These are phyloP conservation scores for Populus tremula DNA, from an alignment of 345 rosid genomes.

Conservation along the genomic window DNA sequence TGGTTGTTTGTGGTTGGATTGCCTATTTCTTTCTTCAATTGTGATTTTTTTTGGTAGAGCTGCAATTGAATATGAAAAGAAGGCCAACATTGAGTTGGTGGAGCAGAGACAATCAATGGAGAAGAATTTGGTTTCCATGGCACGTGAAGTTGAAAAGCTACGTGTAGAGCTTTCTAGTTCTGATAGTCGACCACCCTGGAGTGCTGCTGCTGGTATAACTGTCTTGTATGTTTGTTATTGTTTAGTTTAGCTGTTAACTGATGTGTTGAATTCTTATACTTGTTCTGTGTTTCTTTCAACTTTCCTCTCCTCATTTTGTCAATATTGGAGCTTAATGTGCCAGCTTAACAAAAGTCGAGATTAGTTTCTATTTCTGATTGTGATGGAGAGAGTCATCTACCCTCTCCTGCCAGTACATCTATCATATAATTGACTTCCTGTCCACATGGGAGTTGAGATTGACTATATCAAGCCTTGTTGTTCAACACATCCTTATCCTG, in stretches of 20 bases:
- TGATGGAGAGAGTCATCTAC: background rate
- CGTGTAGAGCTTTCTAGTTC: constrained; percentile 70
- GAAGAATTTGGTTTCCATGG: constrained; percentile 92
- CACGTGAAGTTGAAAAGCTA: constrained; percentile 94
- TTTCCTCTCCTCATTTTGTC: background rate
- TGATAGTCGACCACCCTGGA: constrained; percentile 69
- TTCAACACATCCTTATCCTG: background rate
- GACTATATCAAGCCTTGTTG: background rate
- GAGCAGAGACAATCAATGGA: constrained; percentile 95
- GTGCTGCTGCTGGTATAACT: constrained; percentile 46
- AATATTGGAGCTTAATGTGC: background rate
- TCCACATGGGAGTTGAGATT: background rate
- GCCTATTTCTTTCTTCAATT: constrained; percentile 2
- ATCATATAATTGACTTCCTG: background rate
- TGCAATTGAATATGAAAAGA: constrained; percentile 90
- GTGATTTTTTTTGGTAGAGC: constrained; percentile 37
- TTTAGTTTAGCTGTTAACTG: background rate
- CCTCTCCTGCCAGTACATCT: background rate
- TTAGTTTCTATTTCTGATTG: background rate
- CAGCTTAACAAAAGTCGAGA: background rate
- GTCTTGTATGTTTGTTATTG: constrained; percentile 9
- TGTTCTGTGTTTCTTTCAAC: background rate
- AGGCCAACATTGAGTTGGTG: constrained; percentile 82
- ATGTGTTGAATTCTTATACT: background rate
- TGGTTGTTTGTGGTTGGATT: constrained; percentile 12